Evolutionary conservation across 768 basidiomycete genomes (phyloP).

Genomic region (Lentinula sp.): DNA sequence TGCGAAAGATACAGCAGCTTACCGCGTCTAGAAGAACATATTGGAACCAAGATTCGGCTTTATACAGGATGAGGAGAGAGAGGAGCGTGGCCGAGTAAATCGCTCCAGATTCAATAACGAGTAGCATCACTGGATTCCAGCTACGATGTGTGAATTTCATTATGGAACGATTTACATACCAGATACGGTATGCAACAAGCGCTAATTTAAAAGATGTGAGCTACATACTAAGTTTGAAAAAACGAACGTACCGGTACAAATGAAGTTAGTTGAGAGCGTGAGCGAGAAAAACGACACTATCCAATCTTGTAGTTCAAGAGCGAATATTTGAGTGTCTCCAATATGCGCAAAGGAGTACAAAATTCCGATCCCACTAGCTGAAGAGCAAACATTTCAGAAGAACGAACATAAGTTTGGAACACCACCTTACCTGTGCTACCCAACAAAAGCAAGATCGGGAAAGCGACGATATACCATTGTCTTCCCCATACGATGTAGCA

Average conservation of each 20-base stretch:
- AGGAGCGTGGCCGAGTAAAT: constrained; percentile 29
- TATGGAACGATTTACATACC: constrained; percentile 22
- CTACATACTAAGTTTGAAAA: neutral
- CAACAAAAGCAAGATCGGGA: constrained; percentile 21
- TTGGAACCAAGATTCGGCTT: constrained; percentile 26
- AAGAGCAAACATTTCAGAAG: neutral
- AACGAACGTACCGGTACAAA: constrained; percentile 24
- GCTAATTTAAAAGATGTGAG: constrained; percentile 8
- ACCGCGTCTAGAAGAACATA: constrained; percentile 30
- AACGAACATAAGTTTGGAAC: neutral
- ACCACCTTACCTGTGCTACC: constrained; percentile 21
- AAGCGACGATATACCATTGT: constrained; percentile 14
- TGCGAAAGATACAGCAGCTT: constrained; percentile 10
- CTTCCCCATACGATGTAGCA: constrained; percentile 27
- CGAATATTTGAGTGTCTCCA: constrained; percentile 24
- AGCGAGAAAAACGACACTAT: constrained; percentile 31
- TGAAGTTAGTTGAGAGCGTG: constrained; percentile 29
- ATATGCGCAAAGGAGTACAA: constrained; percentile 24
- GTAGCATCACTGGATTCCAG: constrained; percentile 24
- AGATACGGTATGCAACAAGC: constrained; percentile 27
- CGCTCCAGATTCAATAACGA: constrained; percentile 31
- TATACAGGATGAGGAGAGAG: constrained; percentile 24
- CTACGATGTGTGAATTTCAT: constrained; percentile 15
- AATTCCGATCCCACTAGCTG: constrained; percentile 24
- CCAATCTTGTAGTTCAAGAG: constrained; percentile 25